phyloP scores from a whole-genome alignment of 108 stramenopile species.

The Schizochytrium sp. region DNA sequence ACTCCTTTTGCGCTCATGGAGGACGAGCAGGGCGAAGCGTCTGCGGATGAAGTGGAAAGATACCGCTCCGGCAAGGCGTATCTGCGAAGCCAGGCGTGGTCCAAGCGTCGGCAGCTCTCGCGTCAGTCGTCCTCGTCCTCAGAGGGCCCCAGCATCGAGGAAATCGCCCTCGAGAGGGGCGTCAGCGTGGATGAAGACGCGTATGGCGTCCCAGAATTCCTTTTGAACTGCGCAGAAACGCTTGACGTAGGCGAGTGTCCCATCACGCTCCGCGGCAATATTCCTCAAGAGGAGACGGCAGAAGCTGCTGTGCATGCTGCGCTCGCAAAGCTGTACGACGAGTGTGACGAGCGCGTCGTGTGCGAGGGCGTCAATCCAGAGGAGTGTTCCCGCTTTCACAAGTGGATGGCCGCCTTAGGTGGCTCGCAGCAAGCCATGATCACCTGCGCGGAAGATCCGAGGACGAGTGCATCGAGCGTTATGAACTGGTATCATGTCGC shows the following conservation, averaged over 20 bases:
- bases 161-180: background rate
- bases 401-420: background rate
- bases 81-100: background rate
- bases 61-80: background rate
- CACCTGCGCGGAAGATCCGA: background rate
- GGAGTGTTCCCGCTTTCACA: background rate
- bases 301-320: background rate
- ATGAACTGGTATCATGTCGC: background rate
- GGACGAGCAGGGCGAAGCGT: background rate
- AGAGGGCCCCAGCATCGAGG: background rate
- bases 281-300: background rate
- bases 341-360: background rate
- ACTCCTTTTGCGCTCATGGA: background rate
- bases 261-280: background rate
- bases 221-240: background rate
- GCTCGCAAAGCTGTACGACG: background rate
- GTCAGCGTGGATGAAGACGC: background rate
- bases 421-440: background rate
- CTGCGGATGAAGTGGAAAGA: background rate
- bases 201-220: background rate
- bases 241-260: background rate
- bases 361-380: background rate
- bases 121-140: background rate
- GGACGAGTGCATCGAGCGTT: background rate
- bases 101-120: background rate